These are phyloP conservation scores for Aleurites moluccanus DNA, from an alignment of 441 rosid genomes.

Conservation along the genomic window DNA sequence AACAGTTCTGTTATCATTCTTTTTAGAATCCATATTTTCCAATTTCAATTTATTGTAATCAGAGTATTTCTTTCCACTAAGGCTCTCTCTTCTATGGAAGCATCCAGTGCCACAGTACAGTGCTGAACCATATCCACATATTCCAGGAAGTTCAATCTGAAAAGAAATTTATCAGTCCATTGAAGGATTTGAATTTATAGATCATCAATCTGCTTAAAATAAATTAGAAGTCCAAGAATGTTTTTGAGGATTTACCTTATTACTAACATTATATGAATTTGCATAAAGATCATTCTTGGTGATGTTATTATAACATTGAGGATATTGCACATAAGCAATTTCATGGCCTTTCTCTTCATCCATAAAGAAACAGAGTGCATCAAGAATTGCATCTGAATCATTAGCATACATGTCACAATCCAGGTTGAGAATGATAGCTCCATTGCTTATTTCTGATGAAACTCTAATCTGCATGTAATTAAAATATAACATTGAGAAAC, in stretches of 20 bases:
- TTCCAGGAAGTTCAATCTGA: constrained; percentile 61
- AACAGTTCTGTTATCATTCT: constrained; percentile 19
- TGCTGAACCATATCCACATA: constrained; percentile 62
- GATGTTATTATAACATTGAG: constrained; percentile 46
- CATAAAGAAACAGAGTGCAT: constrained; percentile 77
- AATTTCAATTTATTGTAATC: constrained; percentile 17
- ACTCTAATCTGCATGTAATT: constrained; percentile 50
- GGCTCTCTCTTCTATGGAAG: constrained; percentile 76
- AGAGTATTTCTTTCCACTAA: constrained; percentile 45
- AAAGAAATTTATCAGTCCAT: neutral
- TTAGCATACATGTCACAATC: constrained; percentile 92
- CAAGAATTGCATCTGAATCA: constrained; percentile 47
- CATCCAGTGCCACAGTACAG: constrained; percentile 65
- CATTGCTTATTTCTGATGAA: constrained; percentile 62
- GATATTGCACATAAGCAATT: constrained; percentile 66
- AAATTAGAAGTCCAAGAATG: too few species aligned
- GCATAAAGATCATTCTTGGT: constrained; percentile 59
- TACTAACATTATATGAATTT: constrained; percentile 32
- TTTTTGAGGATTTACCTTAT: constrained; percentile 1
- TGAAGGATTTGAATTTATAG: neutral
- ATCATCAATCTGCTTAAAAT: too few species aligned
- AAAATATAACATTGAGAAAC: neutral
- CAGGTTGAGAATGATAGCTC: constrained; percentile 50
- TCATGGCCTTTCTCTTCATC: constrained; percentile 59
- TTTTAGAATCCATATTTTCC: constrained; percentile 18